Conservation (phyloP, 148 eudicot species). For the Nyssa sinensis region DNA sequence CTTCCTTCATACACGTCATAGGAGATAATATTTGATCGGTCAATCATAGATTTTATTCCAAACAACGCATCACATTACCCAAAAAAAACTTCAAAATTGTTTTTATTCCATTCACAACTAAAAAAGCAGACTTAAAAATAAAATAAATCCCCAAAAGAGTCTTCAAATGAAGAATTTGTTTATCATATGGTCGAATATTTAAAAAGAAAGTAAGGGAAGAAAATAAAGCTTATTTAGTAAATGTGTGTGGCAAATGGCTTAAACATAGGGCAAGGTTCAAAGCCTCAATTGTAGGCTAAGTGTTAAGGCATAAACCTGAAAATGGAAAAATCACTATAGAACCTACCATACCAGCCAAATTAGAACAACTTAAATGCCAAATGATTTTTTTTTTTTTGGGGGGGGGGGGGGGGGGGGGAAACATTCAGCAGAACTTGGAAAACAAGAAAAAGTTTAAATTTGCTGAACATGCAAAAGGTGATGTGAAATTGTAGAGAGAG, state of each 20-base stretch:
- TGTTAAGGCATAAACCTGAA: background rate
- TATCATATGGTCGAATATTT: no score
- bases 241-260: background rate
- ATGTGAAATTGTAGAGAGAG: background rate
- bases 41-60: background rate
- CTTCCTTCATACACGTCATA: no score
- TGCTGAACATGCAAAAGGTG: background rate
- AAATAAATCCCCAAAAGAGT: background rate
- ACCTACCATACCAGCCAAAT: background rate
- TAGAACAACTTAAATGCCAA: background rate
- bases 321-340: background rate
- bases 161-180: background rate
- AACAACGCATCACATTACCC: no score
- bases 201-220: no score
- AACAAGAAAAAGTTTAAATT: background rate
- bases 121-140: background rate
- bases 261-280: background rate
- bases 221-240: background rate
- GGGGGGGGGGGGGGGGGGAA: no score
- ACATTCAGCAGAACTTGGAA: background rate
- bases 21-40: background rate
- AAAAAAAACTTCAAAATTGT: background rate
- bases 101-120: background rate
- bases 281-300: conserved; percentile 1
- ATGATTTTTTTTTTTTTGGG: no score